Percentiles rank a stretch among this genome's conserved stretches.
Conservation (phyloP, 805 yeast genomes). For the Candida boidinii region DNA sequence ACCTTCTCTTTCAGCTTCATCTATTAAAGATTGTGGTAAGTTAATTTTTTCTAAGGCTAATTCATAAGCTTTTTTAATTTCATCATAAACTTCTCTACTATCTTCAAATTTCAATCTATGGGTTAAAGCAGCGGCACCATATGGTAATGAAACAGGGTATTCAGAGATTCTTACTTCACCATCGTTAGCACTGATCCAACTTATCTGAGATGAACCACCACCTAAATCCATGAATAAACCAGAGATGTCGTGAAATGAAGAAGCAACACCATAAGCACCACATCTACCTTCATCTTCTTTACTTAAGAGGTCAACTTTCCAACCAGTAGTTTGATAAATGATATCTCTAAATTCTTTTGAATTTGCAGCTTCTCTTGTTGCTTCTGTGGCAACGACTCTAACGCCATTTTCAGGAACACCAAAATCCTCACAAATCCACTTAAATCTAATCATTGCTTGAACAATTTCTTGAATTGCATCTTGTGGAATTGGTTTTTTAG, state of each 20-base stretch:
- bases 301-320: constrained; percentile 54
- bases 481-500: constrained; percentile 45
- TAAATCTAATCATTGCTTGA: constrained; percentile 58
- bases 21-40: constrained; percentile 41
- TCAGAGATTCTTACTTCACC: constrained; percentile 49
- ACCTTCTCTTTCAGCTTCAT: constrained; percentile 43
- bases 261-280: constrained; percentile 68
- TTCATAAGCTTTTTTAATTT: constrained; percentile 42
- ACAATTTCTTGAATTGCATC: constrained; percentile 52
- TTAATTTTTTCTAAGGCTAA: constrained; percentile 41
- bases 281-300: constrained; percentile 59
- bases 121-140: constrained; percentile 65
- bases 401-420: constrained; percentile 57
- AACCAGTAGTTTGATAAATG: constrained; percentile 50
- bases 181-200: constrained; percentile 54
- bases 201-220: constrained; percentile 60
- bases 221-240: constrained; percentile 71
- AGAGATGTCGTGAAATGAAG: constrained; percentile 56
- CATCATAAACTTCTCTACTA: constrained; percentile 38
- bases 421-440: constrained; percentile 62
- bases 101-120: constrained; percentile 45
- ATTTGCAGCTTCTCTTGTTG: constrained; percentile 62
- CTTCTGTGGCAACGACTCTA: constrained; percentile 66
- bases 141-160: constrained; percentile 58
- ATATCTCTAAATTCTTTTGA: constrained; percentile 49